Base-by-base conservation (phyloP, 208 protist species). In the Acanthamoeba culbertsoni region DNA sequence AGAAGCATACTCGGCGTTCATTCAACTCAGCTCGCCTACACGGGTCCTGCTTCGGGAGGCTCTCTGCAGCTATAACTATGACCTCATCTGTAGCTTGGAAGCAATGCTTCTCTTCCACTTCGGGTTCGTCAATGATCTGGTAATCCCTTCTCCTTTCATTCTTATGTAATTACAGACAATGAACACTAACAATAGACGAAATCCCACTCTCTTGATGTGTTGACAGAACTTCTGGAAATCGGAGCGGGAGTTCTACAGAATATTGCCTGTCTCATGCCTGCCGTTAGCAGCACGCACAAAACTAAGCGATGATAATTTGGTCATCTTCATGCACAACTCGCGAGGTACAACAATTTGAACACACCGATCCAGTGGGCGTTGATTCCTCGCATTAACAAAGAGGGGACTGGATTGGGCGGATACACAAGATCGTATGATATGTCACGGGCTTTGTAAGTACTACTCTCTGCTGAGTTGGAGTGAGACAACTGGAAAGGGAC, bases 381-480 rank as follows among this genome's bases (percentile, higher is more conserved):
- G 20, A 28, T 3, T 20, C 68, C 12, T 79, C 68, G 2, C 12
- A 5, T 46, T n/a, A 79, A 10, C 20, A 7, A 18, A 7, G 48
- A 23, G 12, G 48, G 12, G 12, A 8, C 20, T 20, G 7, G n/a
- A 8, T 7, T 20, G n/a, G 8, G 63, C 63, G n/a, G 12, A 42
- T 42, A 20, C 28, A 5, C 33, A 71, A n/a, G 75, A 86, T 20
- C 7, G 75, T 6, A 86, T 8, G 23, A 57, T 86, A n/a, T 86
- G 75, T 23, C 75, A 86, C 42, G 75, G 75, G 20, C 40, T 86
- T 0, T 51, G 28, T 33, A 86, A 86, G 31, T 86, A 86, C 31
- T 86, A 86, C 48, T 86, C 75, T 33, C 16, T 86, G 42, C 42
- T 57, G 26, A 86, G 75, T 18, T 86, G 75, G 75, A 86, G 75